Evolutionary conservation across 2,329 filamentous ascomycete species (phyloP), one percentile per base, ranked within the genome.

Genomic region (Apiospora arundinis): DNA sequence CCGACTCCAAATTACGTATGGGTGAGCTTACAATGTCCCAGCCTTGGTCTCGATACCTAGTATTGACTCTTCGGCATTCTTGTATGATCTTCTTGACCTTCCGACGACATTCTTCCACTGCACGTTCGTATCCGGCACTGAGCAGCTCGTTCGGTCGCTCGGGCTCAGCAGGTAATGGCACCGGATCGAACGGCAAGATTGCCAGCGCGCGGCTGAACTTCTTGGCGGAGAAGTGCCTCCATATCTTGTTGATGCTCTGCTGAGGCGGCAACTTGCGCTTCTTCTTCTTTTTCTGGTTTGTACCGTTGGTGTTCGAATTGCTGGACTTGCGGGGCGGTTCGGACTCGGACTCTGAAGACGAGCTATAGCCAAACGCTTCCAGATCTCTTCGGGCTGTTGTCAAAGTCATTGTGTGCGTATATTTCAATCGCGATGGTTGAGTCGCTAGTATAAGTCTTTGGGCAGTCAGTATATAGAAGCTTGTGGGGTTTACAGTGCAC

Each of bases 61-160:
- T 92, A 76, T 97, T 97, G 48, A 95, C 86, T 28, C 93, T 86
- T 74, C 87, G 85, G 81, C 94, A 96, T 76, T 90, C 88, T 73
- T 87, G 83, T 67, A 90, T 88, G 72, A 91, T 91, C 78, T 90
- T 90, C 66, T 85, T 82, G 45, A 86, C 92, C 81, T 85, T 92
- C 65, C 88, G 86, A 25, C 85, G 86, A 77, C 92, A 93, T 75
- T 91, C 88, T 25, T 90, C 88, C 1, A 84, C 87, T 0, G 91
- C 91, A 66, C 91, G 86, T 74, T 92, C 88, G 76, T 91, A 93
- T 5, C 89, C 89, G 4, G 85, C 85, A 52, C 82, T 84, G 4
- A 92, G 82, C 60, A 90, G 85, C 79, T 92, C 88, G 73, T 92
- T 92, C 32, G 87, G 86, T 70, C 82, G 86, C 74, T 85, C 86